These are phyloP conservation scores for Zea luxurians DNA, from an alignment of 176 grass and related monocot species.

Conservation along the genomic window DNA sequence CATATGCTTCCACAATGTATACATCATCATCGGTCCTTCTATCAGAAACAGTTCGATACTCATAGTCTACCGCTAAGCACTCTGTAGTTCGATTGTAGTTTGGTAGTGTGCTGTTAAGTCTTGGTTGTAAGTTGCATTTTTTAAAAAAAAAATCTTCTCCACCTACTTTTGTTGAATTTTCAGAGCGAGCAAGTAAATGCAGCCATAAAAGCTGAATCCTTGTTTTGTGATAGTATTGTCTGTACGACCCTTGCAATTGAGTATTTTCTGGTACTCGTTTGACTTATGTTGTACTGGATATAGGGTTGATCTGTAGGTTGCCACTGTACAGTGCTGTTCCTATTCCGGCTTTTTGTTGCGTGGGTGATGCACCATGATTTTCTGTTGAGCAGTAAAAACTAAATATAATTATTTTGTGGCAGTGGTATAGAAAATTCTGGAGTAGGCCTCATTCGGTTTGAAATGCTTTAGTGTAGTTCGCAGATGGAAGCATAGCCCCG, in stretches of 20 bases:
- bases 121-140: neutral
- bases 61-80: neutral
- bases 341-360: neutral
- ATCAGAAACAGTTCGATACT: neutral
- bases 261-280: conserved; percentile 16
- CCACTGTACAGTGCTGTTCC: neutral
- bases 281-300: neutral
- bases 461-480: neutral
- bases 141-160: neutral
- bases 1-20: neutral
- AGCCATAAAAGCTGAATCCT: conserved; percentile 29
- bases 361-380: neutral
- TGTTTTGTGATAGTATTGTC: conserved; percentile 22
- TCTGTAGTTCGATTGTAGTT: neutral
- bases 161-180: conserved; percentile 13
- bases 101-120: neutral
- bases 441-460: neutral
- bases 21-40: conserved; percentile 14
- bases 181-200: conserved; percentile 30
- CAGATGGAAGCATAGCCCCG: neutral
- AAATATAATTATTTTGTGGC: neutral
- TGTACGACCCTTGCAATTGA: conserved; percentile 33
- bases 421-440: neutral
- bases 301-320: conserved; percentile 4
- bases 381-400: neutral